phyloP scores from a whole-genome alignment of 345 rosid species.

The Cochlearia excelsa region DNA sequence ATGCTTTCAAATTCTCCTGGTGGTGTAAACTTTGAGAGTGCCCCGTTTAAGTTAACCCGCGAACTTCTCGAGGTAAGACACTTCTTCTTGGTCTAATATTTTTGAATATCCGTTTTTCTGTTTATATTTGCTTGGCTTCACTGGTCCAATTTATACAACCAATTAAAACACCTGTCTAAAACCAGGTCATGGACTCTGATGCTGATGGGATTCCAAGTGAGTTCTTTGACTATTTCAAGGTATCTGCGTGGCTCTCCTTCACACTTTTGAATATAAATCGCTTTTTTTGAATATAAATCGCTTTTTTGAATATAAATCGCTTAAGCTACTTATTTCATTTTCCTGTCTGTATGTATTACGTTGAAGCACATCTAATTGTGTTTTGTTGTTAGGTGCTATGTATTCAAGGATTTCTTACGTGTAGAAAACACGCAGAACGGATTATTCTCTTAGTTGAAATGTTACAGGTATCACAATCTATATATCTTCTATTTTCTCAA shows the following conservation, averaged over 20 bases:
- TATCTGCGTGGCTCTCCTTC: conserved; percentile 35
- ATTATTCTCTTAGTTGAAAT: conserved; percentile 95
- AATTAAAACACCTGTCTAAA: conserved; percentile 4
- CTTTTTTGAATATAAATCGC: neutral
- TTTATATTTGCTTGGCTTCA: conserved; percentile 16
- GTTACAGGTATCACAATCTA: conserved; percentile 73
- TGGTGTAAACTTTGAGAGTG: conserved; percentile 99
- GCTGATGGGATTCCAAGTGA: conserved; percentile 99
- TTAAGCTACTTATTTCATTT: neutral
- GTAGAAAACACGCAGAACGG: conserved; percentile 97
- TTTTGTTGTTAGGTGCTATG: conserved; percentile 67
- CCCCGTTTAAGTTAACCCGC: conserved; percentile 97
- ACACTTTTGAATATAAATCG: neutral
- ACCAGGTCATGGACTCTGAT: conserved; percentile 99
- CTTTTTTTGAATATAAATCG: too few relatives aligned
- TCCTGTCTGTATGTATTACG: too few relatives aligned
- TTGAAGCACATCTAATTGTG: neutral
- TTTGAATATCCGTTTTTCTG: conserved; percentile 9
- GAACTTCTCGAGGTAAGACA: conserved; percentile 91
- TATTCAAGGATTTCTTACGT: conserved; percentile 97
- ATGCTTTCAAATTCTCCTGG: conserved; percentile 99
- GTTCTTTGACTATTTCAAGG: conserved; percentile 98
- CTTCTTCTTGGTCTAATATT: neutral
- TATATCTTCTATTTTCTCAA: conserved; percentile 12
- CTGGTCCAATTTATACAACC: neutral